These are phyloP conservation scores for Oleoguttula mirabilis DNA, from an alignment of 495 filamentous ascomycete genomes.

Conservation along the genomic window DNA sequence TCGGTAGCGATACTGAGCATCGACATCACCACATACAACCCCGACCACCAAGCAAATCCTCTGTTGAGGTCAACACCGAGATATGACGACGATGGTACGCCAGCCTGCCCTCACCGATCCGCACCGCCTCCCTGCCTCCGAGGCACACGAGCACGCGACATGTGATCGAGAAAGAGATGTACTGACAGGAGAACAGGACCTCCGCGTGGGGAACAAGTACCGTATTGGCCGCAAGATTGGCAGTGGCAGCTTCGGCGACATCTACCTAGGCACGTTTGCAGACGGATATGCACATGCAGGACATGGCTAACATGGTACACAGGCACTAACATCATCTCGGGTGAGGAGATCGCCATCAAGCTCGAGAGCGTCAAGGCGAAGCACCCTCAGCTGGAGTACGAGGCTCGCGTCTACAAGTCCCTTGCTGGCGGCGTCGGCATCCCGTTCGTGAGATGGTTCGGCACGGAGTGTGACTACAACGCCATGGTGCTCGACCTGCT, in stretches of 20 bases:
- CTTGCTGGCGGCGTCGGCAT: conserved; percentile 97
- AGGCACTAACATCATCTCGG: conserved; percentile 99
- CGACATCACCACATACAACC: too few relatives aligned
- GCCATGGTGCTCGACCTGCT: conserved; percentile 99
- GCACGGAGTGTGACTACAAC: conserved; percentile 99
- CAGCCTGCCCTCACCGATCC: not conserved
- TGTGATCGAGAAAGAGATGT: not conserved
- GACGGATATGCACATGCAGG: not conserved
- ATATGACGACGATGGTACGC: conserved; percentile 24
- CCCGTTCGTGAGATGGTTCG: conserved; percentile 99
- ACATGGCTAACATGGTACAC: conserved; percentile 13
- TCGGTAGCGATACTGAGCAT: conserved; percentile 15
- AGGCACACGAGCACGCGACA: not conserved
- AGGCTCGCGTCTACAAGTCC: conserved; percentile 98
- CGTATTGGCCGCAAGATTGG: conserved; percentile 99
- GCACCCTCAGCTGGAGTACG: conserved; percentile 98
- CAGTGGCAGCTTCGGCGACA: conserved; percentile 96
- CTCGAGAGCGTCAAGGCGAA: conserved; percentile 99
- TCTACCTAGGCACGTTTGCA: conserved; percentile 69
- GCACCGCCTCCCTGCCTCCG: not conserved
- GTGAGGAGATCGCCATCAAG: conserved; percentile 99
- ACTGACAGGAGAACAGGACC: conserved; percentile 50
- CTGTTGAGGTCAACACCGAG: conserved; percentile 11
- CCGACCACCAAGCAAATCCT: conserved; percentile 2
- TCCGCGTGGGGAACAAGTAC: conserved; percentile 99